Evolutionary conservation across 805 yeast genomes (phyloP).

Genomic region (Wickerhamomyces bisporus): DNA sequence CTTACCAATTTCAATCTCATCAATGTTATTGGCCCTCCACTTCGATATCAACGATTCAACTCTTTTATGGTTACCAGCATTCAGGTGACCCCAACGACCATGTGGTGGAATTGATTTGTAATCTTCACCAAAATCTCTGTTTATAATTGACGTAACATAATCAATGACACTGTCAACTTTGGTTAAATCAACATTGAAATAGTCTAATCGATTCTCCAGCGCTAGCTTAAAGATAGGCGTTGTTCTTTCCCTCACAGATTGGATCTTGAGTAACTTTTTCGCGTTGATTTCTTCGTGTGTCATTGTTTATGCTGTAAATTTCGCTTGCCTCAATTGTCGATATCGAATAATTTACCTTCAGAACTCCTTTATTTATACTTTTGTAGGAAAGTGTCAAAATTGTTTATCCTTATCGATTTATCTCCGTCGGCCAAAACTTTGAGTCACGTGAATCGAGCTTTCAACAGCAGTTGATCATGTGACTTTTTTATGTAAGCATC

Average conservation of each 20-base stretch:
- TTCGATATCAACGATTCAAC: slow-evolving; percentile 36
- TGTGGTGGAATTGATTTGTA: slow-evolving; percentile 52
- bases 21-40: slow-evolving; percentile 31
- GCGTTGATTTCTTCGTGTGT: slow-evolving; percentile 4
- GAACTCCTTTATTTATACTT: too few species aligned
- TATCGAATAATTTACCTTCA: too few species aligned
- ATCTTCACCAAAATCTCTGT: slow-evolving; percentile 39
- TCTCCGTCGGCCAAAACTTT: neutral
- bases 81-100: slow-evolving; percentile 65
- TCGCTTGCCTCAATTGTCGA: too few species aligned
- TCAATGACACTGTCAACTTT: slow-evolving; percentile 39
- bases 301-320: slow-evolving; percentile 1
- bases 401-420: neutral
- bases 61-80: slow-evolving; percentile 42
- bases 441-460: neutral
- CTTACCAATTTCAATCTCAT: slow-evolving; percentile 42
- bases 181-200: slow-evolving; percentile 41
- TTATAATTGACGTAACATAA: slow-evolving; percentile 37
- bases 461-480: neutral
- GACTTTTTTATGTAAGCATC: slow-evolving; percentile 3
- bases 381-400: too few species aligned
- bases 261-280: slow-evolving; percentile 41
- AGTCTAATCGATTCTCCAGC: slow-evolving; percentile 29
- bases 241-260: slow-evolving; percentile 52
- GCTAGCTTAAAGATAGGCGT: slow-evolving; percentile 38